Evolutionary conservation across 352 stramenopile species (phyloP), one percentile per base, ranked within the genome.

Genomic region (Globisporangium paroecandrum): DNA sequence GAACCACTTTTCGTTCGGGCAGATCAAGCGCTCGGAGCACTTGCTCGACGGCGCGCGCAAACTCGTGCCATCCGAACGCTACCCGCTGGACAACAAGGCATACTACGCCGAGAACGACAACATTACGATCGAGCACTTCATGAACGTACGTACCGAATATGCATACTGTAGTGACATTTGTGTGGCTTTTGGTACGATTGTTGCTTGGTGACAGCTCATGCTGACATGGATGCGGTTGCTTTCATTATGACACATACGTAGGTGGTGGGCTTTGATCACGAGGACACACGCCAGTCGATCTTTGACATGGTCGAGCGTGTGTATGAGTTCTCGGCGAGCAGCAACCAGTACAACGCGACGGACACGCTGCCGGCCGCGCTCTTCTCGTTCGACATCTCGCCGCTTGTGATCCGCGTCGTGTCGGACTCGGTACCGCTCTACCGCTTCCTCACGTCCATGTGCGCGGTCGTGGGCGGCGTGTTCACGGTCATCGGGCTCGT

Each of bases 1-100:
- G 32, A 89, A 92, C 69, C 85, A 95, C 66, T 93, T 95, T 34
- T 95, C 85, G 8, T 95, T 95, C 64, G 87, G 87, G n/a, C 84
- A 95, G 66, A 82, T 93, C 24, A 82, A 82, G 46, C 76, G 74
- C 32, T 76, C 70, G 2, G 84, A 94, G 67, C 83, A 89, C 22
- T 62, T 91, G 58, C 70, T 94, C 4, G 62, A 75, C 59, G 77
- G 81, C 46, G 75, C 66, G 51, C 74, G 67, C 43, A 64, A 77
- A 1, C 34, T 85, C 10, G 65, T 92, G 24, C 72, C 81, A 22
- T 89, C 81, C 9, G 83, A 93, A 59, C 79, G 81, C 9, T 93
- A 79, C 56, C 83, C 85, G 25, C 66, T 95, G 43, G 87, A 93
- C 64, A 70, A 58, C 55, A 83, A 83, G 56, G 62, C 57, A 22